Evolutionary conservation across 768 basidiomycete species (phyloP), one percentile per base, ranked within the genome.

Genomic region (Paxillus involutus): DNA sequence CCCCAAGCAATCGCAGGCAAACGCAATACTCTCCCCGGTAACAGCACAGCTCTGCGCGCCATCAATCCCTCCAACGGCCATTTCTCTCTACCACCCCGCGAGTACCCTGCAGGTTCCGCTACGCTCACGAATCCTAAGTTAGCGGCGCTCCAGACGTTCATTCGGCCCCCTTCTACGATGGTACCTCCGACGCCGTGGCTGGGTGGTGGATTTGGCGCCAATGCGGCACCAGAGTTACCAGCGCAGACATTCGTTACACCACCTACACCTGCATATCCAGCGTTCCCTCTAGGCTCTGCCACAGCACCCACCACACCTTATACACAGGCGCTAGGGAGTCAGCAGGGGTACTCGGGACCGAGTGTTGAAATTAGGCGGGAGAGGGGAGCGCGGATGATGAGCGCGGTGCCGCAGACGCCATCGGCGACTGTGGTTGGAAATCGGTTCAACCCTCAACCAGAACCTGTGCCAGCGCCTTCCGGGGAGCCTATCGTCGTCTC

Each of bases 211-310:
- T 41, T 51, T 24, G 45, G 43, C 24, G 13, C n/a, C 13, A 49
- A 36, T 45, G 5, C 16, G 6, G 46, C 53, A 17, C 37, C 62
- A 61, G 49, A 63, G 14, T 37, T 56, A n/a, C 48, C 35, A 0
- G 39, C 52, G 1, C 69, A 62, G 32, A 47, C 60, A 9, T 63
- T 62, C 53, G 58, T 61, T 50, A 60, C 59, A 1, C 82, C 87
- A 0, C 76, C 77, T 42, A 91, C 86, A 4, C 89, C 89, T 1
- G 85, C 88, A 3, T 89, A 89, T 61, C 88, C 89, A 13, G 78
- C 86, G 2, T 91, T 82, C 63, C 78, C 85, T 0, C 69, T 76
- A 32, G 32, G 53, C n/a, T 61, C 72, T 36, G 75, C 75, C 7
- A 72, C 80, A 17, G 56, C 76, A 1, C 74, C 81, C 9, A 79